A percentile compares a stretch with the other conserved stretches of the same genome.
Evolutionary conservation across 257 asterid genomes (phyloP).

Genomic region (Nicotiana attenuata): DNA sequence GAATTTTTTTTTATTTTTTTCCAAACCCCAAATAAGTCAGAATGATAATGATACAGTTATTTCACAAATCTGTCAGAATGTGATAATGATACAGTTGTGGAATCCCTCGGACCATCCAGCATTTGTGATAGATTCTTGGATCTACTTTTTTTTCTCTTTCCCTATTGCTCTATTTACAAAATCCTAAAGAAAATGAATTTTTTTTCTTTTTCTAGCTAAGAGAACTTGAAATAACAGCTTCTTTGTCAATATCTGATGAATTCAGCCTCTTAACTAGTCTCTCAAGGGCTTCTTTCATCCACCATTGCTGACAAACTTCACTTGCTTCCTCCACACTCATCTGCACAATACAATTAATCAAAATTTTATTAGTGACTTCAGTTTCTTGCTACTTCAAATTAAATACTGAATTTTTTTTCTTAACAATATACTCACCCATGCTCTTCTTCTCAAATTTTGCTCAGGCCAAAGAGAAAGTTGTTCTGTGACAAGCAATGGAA

Average conservation of each 20-base stretch:
- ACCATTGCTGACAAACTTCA: conserved; percentile 62
- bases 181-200: background rate
- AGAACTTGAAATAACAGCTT: background rate
- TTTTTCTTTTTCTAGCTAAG: background rate
- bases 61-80: background rate
- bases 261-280: conserved; percentile 43
- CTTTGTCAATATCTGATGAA: conserved; percentile 8
- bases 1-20: too few relatives aligned
- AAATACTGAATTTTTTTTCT: background rate
- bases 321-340: conserved; percentile 61
- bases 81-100: background rate
- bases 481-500: conserved; percentile 62
- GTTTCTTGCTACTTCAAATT: background rate
- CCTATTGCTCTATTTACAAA: background rate
- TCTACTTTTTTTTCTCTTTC: background rate
- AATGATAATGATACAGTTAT: too few relatives aligned
- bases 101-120: background rate
- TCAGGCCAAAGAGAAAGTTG: conserved; percentile 82
- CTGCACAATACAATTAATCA: conserved; percentile 27
- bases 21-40: too few relatives aligned
- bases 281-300: conserved; percentile 89
- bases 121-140: background rate
- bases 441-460: conserved; percentile 36
- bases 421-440: conserved; percentile 39
- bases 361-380: background rate